Conservation (phyloP, 1,284 basidiomycete genomes). For the Rhodotorula sp. region DNA sequence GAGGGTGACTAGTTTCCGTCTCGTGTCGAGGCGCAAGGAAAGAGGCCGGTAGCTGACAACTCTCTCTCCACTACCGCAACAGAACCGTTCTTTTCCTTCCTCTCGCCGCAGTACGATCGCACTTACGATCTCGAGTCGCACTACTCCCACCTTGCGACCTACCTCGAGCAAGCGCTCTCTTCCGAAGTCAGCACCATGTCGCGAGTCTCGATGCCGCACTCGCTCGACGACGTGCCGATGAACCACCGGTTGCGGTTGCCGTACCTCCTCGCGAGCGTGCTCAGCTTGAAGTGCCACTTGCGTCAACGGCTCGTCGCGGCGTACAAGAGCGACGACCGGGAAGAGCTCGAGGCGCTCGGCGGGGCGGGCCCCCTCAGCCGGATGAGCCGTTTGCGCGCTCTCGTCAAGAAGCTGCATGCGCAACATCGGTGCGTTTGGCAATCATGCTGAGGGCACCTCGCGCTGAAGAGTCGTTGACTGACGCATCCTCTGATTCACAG, state of each 20-base stretch:
- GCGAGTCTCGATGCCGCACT: slow-evolving; percentile 35
- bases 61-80: not conserved
- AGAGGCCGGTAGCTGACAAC: not conserved
- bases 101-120: slow-evolving; percentile 43
- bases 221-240: slow-evolving; percentile 37
- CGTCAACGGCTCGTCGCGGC: slow-evolving; percentile 41
- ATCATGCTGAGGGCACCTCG: slow-evolving; percentile 25
- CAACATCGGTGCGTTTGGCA: slow-evolving; percentile 45
- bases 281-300: slow-evolving; percentile 44
- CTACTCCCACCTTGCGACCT: slow-evolving; percentile 38
- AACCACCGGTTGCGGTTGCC: slow-evolving; percentile 42
- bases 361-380: slow-evolving; percentile 31
- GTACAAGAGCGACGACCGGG: slow-evolving; percentile 36
- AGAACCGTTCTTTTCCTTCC: slow-evolving; percentile 46
- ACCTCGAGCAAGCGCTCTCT: slow-evolving; percentile 42
- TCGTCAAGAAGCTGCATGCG: slow-evolving; percentile 44
- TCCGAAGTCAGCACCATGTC: slow-evolving; percentile 33
- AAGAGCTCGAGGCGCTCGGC: slow-evolving; percentile 40
- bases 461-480: not conserved
- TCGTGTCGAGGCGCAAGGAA: not conserved
- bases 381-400: slow-evolving; percentile 35
- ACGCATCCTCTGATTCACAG: not conserved
- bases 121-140: slow-evolving; percentile 45
- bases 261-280: slow-evolving; percentile 41
- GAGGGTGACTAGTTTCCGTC: slow-evolving; percentile 37